Evolutionary conservation across 2,329 filamentous ascomycete species (phyloP).

Genomic region (Alternaria brassicae): DNA sequence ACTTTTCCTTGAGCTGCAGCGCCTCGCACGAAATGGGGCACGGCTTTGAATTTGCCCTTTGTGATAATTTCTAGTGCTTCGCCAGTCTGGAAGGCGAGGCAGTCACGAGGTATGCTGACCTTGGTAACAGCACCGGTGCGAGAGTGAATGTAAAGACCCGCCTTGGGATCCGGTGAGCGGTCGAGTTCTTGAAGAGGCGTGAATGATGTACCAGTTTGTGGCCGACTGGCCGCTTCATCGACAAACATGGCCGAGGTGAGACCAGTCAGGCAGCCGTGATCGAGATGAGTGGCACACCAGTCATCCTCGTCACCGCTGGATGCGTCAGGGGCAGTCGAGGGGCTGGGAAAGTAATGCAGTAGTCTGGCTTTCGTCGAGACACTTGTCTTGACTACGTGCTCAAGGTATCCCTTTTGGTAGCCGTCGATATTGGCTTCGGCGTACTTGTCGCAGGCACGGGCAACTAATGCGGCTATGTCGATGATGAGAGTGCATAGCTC

Average conservation of each 20-base stretch:
- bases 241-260: slow-evolving; percentile 96
- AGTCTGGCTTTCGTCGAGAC: slow-evolving; percentile 89
- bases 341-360: slow-evolving; percentile 85
- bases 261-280: slow-evolving; percentile 93
- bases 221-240: slow-evolving; percentile 68
- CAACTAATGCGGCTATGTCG: slow-evolving; percentile 86
- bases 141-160: slow-evolving; percentile 93
- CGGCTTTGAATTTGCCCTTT: slow-evolving; percentile 86
- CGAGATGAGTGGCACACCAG: slow-evolving; percentile 91
- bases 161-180: slow-evolving; percentile 78
- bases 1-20: slow-evolving; percentile 58
- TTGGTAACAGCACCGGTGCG: slow-evolving; percentile 84
- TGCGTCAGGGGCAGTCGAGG: slow-evolving; percentile 28
- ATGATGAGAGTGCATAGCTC: slow-evolving; percentile 84
- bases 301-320: slow-evolving; percentile 71
- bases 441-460: slow-evolving; percentile 86
- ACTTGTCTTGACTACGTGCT: slow-evolving; percentile 84
- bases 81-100: slow-evolving; percentile 94
- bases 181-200: slow-evolving; percentile 72
- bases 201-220: slow-evolving; percentile 43
- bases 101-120: slow-evolving; percentile 88
- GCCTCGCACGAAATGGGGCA: slow-evolving; percentile 93
- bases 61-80: slow-evolving; percentile 92
- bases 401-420: slow-evolving; percentile 80
- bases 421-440: slow-evolving; percentile 78